Evolutionary conservation across 768 basidiomycete species (phyloP), one percentile per base, ranked within the genome.

Genomic region (Galerina marginata): DNA sequence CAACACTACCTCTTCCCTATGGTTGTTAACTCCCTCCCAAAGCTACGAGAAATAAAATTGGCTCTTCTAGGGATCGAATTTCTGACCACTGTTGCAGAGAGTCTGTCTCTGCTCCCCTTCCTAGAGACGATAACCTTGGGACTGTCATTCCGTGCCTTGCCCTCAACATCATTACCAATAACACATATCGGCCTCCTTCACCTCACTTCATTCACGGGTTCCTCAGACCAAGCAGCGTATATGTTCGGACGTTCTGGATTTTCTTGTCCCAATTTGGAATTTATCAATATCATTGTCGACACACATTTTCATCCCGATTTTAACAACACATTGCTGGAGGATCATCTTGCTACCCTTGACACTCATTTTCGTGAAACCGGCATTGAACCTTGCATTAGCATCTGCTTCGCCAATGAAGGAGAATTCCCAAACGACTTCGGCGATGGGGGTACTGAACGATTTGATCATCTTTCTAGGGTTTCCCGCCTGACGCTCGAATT

Each of bases 1-100:
- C 52, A 43, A 7, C 56, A 46, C 36, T 60, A 64, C 45, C 36
- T 64, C 0, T 44, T 64, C 25, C 63, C 63, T 9, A 44, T 46
- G 36, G 37, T 64, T 11, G 44, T 60, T 16, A 39, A 48, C 26
- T 54, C 59, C 9, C 20, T 58, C n/a, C 59, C 63, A 12, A 15
- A 16, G 11, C 56, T 64, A 11, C 50, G 43, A 42, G 59, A 54
- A 26, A 29, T 64, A 6, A 57, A 47, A 7, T 40, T 47, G 51
- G 58, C 44, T n/a, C 60, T 33, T 16, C 16, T 15, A 23, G 26
- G 38, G 37, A 57, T 36, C 38, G 4, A 26, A 23, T 26, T 53
- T 25, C 12, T 53, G 20, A 6, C 39, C 29, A 25, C 23, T 14
- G 20, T 53, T 1, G 39, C 29, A 14, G 51, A 53, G 25, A 53